Evolutionary conservation across 2,329 filamentous ascomycete species (phyloP).

Genomic region (Penicillium vulpinum): DNA sequence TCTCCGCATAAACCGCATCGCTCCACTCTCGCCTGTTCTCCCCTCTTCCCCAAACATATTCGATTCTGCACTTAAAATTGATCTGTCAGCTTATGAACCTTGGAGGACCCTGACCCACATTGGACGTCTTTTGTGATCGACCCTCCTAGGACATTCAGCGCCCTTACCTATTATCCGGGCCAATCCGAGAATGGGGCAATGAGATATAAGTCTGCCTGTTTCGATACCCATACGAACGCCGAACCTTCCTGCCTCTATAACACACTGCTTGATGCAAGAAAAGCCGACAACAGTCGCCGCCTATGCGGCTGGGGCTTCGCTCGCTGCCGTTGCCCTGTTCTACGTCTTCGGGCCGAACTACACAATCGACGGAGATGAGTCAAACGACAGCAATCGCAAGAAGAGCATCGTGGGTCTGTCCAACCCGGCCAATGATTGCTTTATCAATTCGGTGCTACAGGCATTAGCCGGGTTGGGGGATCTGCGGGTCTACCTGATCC

Average conservation of each 20-base stretch:
- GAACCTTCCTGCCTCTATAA: slow-evolving; percentile 2
- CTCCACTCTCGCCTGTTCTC: slow-evolving; percentile 19
- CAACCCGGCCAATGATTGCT: slow-evolving; percentile 93
- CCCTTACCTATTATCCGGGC: neutral
- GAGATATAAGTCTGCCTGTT: slow-evolving; percentile 15
- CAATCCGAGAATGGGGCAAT: slow-evolving; percentile 21
- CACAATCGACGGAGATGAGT: slow-evolving; percentile 80
- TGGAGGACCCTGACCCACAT: neutral
- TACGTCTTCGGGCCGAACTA: slow-evolving; percentile 99
- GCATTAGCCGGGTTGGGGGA: slow-evolving; percentile 87
- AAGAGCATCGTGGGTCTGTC: slow-evolving; percentile 84
- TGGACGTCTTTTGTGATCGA: neutral
- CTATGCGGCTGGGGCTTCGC: slow-evolving; percentile 92
- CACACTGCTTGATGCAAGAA: slow-evolving; percentile 66
- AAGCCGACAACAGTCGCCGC: slow-evolving; percentile 80
- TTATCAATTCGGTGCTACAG: slow-evolving; percentile 95
- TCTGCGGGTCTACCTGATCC: slow-evolving; percentile 85
- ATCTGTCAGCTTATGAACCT: neutral
- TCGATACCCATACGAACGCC: slow-evolving; percentile 13
- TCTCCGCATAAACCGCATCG: slow-evolving; percentile 25
- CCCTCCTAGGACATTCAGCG: neutral
- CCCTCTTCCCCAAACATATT: slow-evolving; percentile 20
- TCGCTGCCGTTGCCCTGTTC: slow-evolving; percentile 90
- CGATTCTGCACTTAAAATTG: neutral
- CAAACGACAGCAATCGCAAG: slow-evolving; percentile 63